phyloP scores from a whole-genome alignment of 2,329 filamentous ascomycete species.

The Claviceps pazoutovae region DNA sequence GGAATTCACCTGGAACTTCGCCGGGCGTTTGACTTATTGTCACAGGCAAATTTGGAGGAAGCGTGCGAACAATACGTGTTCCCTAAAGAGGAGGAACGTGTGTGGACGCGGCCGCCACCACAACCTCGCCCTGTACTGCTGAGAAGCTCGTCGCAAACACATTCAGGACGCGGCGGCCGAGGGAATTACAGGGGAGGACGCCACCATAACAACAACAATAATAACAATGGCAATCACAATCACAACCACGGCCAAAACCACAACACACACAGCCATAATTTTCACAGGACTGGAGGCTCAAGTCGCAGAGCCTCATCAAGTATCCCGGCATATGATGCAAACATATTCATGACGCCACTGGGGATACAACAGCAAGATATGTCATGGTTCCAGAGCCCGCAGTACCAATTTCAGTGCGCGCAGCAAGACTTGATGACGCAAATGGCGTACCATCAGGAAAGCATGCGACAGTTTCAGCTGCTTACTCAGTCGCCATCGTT shows the following conservation, averaged over 20 bases:
- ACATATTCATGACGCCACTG: conserved; percentile 31
- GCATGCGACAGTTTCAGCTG: conserved; percentile 21
- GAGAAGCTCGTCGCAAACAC: conserved; percentile 47
- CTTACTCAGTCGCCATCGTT: conserved; percentile 22
- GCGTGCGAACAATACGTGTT: conserved; percentile 82
- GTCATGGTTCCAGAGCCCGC: conserved; percentile 32
- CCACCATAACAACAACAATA: conserved; percentile 22
- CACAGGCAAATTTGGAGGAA: conserved; percentile 63
- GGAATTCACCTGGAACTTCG: conserved; percentile 83
- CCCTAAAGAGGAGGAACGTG: conserved; percentile 63
- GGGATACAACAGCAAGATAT: conserved; percentile 32
- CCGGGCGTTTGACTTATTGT: conserved; percentile 71
- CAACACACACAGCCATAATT: conserved; percentile 27
- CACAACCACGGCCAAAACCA: conserved; percentile 24
- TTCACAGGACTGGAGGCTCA: conserved; percentile 17
- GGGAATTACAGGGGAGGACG: conserved; percentile 35
- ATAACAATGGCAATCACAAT: conserved; percentile 22
- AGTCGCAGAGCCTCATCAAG: conserved; percentile 40
- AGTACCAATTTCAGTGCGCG: conserved; percentile 27
- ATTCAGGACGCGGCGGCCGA: conserved; percentile 33
- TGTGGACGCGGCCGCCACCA: conserved; percentile 42
- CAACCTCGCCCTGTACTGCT: conserved; percentile 42
- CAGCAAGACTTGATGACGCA: conserved; percentile 27
- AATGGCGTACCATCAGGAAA: conserved; percentile 25
- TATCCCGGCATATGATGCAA: conserved; percentile 35